Base-by-base conservation (phyloP, 192 early-diverging fungal species). In the Ambispora gerdemannii region DNA sequence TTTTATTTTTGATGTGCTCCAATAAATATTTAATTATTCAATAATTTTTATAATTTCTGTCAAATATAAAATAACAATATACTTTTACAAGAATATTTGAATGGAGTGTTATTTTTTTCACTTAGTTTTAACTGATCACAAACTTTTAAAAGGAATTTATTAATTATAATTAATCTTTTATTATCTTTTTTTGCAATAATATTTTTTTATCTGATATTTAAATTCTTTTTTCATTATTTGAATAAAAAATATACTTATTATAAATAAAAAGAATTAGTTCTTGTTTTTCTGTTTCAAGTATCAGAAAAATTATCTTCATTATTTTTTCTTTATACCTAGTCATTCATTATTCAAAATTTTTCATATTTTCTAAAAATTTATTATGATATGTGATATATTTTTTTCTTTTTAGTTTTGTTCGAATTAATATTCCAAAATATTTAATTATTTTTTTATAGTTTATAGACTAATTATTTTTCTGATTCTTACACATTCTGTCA, bases 11-110 rank as follows among this genome's bases (percentile, higher is more conserved):
- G 15, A 65, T 28, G 24, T 65, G 38, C n/a, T 65, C 1, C n/a
- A 65, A 28, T 13, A 50, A 65, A 47, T 62, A 3, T 3, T 71
- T n/a, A 34, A 31, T 31, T 33, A 50, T 71, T 36, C 22, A 71
- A 49, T 71, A 71, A 8, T 25, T 22, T 27, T 71, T 31, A 35
- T 62, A n/a, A 62, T 66, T 50, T 30, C 50, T 66, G n/a, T 27
- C 10, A 3, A 47, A 17, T 24, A 30, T 24, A 49, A 66, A n/a
- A 66, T 65, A 66, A 31, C 20, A 20, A 25, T 3, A 15, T 30
- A 47, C n/a, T n/a, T n/a, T n/a, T n/a, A n/a, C n/a, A n/a, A n/a
- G n/a, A n/a, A n/a, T n/a, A n/a, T n/a, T n/a, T n/a, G n/a, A n/a
- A n/a, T n/a, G n/a, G n/a, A n/a, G n/a, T n/a, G n/a, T n/a, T n/a